Conservation (phyloP, 371 early-diverging fungal species). For the Vairimorpha ceranae region DNA sequence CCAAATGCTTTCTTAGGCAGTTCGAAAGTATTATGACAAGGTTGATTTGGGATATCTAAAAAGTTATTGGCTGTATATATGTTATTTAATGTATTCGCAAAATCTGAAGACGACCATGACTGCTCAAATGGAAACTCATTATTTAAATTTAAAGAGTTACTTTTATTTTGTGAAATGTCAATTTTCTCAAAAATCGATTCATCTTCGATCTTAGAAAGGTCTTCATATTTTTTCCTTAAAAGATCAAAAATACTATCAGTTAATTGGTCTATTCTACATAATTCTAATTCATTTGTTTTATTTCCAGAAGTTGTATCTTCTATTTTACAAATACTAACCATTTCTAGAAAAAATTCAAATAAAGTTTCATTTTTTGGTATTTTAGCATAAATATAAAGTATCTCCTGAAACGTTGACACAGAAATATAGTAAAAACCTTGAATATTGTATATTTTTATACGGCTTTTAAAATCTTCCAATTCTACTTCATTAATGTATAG, state of each 20-base stretch:
- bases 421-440: background rate
- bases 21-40: background rate
- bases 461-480: background rate
- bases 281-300: background rate
- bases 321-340: background rate
- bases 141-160: background rate
- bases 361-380: background rate
- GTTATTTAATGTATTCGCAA: conserved; percentile 17
- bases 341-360: background rate
- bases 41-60: background rate
- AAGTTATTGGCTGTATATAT: conserved; percentile 18
- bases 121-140: conserved; percentile 17
- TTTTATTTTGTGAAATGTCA: background rate
- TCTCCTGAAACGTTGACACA: background rate
- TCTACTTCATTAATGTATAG: background rate
- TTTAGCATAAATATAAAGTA: background rate
- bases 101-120: background rate
- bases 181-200: background rate
- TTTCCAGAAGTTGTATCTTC: background rate
- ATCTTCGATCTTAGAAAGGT: background rate
- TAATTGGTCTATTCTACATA: background rate
- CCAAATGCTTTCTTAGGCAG: background rate
- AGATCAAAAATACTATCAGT: background rate
- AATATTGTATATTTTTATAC: background rate
- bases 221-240: background rate